These are phyloP conservation scores for Fraxinus xanthoxyloides DNA, from an alignment of 305 asterid genomes.

Conservation along the genomic window DNA sequence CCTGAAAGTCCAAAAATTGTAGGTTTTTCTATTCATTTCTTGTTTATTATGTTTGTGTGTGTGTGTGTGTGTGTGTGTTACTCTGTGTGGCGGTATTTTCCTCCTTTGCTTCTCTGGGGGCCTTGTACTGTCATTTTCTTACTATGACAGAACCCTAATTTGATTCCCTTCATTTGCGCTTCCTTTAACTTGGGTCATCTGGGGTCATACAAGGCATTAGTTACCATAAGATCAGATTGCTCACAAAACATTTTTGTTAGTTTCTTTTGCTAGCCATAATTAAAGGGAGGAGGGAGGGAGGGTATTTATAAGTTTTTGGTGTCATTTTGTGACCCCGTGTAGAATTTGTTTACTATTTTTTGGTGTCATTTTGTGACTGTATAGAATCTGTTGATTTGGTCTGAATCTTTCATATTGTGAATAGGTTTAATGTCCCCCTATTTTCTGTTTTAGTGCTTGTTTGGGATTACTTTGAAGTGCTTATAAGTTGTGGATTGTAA, in stretches of 20 bases:
- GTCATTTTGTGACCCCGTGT: neutral
- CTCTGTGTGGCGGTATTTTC: neutral
- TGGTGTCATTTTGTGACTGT: no score
- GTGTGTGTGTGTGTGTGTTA: neutral
- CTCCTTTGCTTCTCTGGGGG: neutral
- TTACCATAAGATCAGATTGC: neutral
- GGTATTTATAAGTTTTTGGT: neutral
- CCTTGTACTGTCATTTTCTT: neutral
- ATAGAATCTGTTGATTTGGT: neutral
- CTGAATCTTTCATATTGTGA: neutral
- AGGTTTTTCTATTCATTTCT: neutral
- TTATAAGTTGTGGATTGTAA: neutral
- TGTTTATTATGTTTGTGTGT: neutral
- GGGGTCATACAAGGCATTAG: neutral
- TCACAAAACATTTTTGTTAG: neutral
- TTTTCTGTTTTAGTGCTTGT: neutral
- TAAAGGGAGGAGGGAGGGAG: no score
- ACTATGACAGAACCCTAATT: neutral
- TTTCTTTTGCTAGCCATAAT: neutral
- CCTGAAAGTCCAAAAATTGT: neutral
- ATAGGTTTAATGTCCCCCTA: neutral
- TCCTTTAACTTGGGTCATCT: neutral
- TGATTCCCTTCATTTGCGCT: neutral
- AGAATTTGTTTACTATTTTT: neutral
- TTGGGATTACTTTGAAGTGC: neutral